Evolutionary conservation across 768 basidiomycete species (phyloP), one percentile per base, ranked within the genome.

Genomic region (Lactarius psammicola): DNA sequence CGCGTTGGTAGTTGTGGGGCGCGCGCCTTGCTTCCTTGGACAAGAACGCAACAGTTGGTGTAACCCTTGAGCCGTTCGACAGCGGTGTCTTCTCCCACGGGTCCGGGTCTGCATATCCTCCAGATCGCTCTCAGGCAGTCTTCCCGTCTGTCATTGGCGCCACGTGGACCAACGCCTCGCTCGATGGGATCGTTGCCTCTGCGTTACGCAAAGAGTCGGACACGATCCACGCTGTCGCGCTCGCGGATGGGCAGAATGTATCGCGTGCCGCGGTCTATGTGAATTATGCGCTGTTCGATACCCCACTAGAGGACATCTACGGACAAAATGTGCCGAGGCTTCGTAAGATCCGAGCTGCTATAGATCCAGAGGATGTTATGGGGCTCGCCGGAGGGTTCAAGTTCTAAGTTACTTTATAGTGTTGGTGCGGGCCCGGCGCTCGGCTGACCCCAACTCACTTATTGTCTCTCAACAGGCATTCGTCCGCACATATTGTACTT

Each of bases 181-280:
- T 73, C 1, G 86, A 87, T 67, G 72, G 71, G 9, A 64, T 70
- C 36, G 78, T 86, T 56, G 73, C 80, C 23, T 53, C 75, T 28
- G 80, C 82, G 8, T 72, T 79, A 20, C 73, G 72, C 20, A 64
- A 56, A 3, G 33, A 28, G 17, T 28, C 63, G 4, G 36, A 26
- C 8, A 9, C 54, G 5, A 2, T 67, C 10, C 36, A 30, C 1
- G 51, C 40, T 13, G 68, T 38, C 4, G 71, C 71, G 3, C 15
- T 59, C 40, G 68, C 71, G 23, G 71, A 72, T 31, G 69, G 69
- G 17, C 71, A 72, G 40, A 57, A 67, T 30, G 42, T 67, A 33
- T 60, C 62, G 13, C 56, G 58, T 20, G 65, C 64, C 8, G 40
- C 68, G 3, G 31, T 28, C 8, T 72, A 72, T 20, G 40, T 26